Base-by-base conservation (phyloP, 2,329 filamentous ascomycete species). In the Monilinia polystroma region DNA sequence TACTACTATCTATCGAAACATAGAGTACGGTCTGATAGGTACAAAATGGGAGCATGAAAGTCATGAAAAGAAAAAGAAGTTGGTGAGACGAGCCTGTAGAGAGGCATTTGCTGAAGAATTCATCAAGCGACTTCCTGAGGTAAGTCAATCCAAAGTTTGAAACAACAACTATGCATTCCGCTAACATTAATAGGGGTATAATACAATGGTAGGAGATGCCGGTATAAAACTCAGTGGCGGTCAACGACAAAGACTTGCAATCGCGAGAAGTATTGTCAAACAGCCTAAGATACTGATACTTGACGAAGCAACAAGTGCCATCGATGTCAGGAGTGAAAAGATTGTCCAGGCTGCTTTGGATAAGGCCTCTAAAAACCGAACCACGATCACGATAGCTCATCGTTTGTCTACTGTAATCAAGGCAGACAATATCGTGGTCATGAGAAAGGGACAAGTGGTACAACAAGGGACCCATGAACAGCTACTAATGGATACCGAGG, bases 321-420 rank as follows among this genome's bases (percentile, higher is more conserved):
- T 97, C 23, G 93, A 97, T 76, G 92, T 91, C 0, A 90, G 93
- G 71, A 96, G 92, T 0, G 93, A 97, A 77, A 90, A 94, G 76
- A 90, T 93, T 75, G 96, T 97, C 67, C 93, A 97, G 77, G 85
- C 88, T 64, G 92, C 93, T 32, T 85, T 98, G 32, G 88, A 90
- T 65, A 91, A 85, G n/a, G 86, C 97, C 56, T 90, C 91, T 12
- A 83, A 88, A 70, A 92, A 92, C 57, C 90, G 94, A 54, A 98
- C 94, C 0, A 88, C 97, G 79, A 85, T 98, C 68, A 92, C 97
- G 57, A 97, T 98, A 79, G 94, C 94, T 7, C 92, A 96, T 78
- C 89, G 92, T 63, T 81, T 96, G 32, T 94, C 91, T 47, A 96
- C 92, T 0, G 93, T 96, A 72, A 93, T 90, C 92, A 95, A 91